Conservation (phyloP, 148 eudicot genomes). For the Diospyros kaki region DNA sequence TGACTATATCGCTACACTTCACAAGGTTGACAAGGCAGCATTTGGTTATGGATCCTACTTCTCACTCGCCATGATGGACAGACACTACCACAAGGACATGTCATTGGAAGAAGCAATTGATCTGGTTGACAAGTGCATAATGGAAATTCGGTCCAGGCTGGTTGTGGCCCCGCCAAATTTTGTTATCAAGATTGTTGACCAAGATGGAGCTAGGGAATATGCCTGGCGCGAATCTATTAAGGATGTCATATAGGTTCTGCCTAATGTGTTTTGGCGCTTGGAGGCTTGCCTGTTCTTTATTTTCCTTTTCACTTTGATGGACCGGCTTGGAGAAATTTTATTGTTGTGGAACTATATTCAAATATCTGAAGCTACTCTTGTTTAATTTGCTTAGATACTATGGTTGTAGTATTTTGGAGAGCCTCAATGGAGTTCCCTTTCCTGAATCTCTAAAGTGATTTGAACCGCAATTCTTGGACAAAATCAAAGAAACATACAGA, state of each 20-base stretch:
- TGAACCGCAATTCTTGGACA: no score
- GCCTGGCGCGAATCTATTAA: slow-evolving; percentile 77
- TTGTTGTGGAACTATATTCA: not conserved
- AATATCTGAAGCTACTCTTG: not conserved
- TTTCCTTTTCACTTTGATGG: not conserved
- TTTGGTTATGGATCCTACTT: slow-evolving; percentile 86
- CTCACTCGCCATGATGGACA: slow-evolving; percentile 83
- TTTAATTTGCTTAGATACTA: not conserved
- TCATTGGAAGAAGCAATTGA: slow-evolving; percentile 68
- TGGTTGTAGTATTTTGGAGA: not conserved
- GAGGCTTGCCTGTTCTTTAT: not conserved
- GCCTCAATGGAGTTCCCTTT: no score
- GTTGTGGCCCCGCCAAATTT: slow-evolving; percentile 91
- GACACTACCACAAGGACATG: slow-evolving; percentile 70
- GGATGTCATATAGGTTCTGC: slow-evolving; percentile 35
- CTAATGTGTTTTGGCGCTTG: slow-evolving; percentile 12
- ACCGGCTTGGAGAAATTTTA: not conserved
- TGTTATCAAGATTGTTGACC: slow-evolving; percentile 78
- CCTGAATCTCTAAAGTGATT: no score
- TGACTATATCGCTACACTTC: slow-evolving; percentile 78
- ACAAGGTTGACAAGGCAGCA: slow-evolving; percentile 83
- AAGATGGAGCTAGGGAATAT: slow-evolving; percentile 69
- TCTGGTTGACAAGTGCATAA: slow-evolving; percentile 70
- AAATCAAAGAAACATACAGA: no score
- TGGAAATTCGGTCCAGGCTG: slow-evolving; percentile 70